Conservation (phyloP, 768 basidiomycete genomes). For the Calocybe gangraenosa region DNA sequence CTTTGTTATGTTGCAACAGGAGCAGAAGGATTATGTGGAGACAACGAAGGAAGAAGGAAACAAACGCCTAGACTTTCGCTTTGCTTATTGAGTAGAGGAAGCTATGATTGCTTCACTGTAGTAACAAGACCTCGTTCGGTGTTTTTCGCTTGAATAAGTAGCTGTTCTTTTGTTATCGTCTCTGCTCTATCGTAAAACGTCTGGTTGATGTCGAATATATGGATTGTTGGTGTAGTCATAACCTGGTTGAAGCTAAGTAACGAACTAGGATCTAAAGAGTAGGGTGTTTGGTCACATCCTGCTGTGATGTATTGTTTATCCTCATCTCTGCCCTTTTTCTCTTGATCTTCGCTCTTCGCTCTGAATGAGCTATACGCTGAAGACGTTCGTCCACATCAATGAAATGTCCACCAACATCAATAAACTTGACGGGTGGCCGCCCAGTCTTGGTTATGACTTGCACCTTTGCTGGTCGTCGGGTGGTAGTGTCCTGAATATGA, state of each 20-base stretch:
- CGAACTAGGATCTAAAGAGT: too few relatives aligned
- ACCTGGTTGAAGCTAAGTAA: too few relatives aligned
- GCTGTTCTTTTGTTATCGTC: too few relatives aligned
- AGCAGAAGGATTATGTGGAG: conserved; percentile 52
- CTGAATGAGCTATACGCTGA: conserved; percentile 45
- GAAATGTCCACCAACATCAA: conserved; percentile 73
- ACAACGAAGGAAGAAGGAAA: conserved; percentile 64
- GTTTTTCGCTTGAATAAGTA: neutral
- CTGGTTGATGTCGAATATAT: too few relatives aligned
- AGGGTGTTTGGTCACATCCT: too few relatives aligned
- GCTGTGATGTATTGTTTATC: neutral
- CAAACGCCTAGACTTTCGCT: conserved; percentile 56
- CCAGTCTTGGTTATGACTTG: conserved; percentile 36
- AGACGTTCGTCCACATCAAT: conserved; percentile 51
- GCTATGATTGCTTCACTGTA: too few relatives aligned
- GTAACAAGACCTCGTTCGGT: neutral
- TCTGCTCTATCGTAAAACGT: too few relatives aligned
- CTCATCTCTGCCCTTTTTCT: conserved; percentile 19
- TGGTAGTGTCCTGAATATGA: conserved; percentile 31
- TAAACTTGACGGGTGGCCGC: conserved; percentile 58
- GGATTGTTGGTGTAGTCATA: too few relatives aligned
- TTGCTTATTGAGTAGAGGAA: conserved; percentile 49
- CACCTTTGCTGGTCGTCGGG: conserved; percentile 32
- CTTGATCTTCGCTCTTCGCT: conserved; percentile 37
- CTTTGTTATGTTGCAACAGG: conserved; percentile 25